Evolutionary conservation across 768 basidiomycete species (phyloP).

Genomic region (Antrodiella citrinella): DNA sequence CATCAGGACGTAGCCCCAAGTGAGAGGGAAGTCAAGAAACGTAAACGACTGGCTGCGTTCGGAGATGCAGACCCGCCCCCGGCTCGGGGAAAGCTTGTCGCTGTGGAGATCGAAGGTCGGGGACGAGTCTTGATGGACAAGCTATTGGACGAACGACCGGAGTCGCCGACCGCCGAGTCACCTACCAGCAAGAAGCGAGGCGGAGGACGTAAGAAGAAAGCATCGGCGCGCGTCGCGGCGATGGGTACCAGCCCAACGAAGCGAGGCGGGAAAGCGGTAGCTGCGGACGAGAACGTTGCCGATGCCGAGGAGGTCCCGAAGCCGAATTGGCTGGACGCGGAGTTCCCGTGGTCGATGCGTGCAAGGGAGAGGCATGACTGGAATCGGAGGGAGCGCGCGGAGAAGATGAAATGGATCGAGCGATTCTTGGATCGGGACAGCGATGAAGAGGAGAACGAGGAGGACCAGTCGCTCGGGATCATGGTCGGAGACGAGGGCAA

Average conservation of each 20-base stretch:
- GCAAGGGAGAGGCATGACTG: constrained; percentile 45
- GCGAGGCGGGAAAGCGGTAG: background rate
- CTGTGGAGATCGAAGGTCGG: constrained; percentile 58
- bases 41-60: constrained; percentile 64
- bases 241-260: constrained; percentile 10
- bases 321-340: constrained; percentile 73
- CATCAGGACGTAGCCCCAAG: constrained; percentile 14
- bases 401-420: constrained; percentile 59
- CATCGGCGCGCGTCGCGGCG: no score
- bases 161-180: constrained; percentile 19
- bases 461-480: constrained; percentile 25
- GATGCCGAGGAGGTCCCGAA: constrained; percentile 19
- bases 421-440: constrained; percentile 68
- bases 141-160: constrained; percentile 36
- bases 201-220: constrained; percentile 43
- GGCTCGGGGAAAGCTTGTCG: constrained; percentile 37
- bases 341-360: constrained; percentile 71
- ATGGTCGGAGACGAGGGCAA: constrained; percentile 22
- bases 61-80: constrained; percentile 28
- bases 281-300: background rate
- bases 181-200: constrained; percentile 18
- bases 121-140: constrained; percentile 66
- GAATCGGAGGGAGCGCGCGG: constrained; percentile 46
- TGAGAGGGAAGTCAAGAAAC: constrained; percentile 61
- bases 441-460: constrained; percentile 38